Evolutionary conservation across 148 eudicot species (phyloP), one percentile per base, ranked within the genome.

Genomic region (Spergularia marina): DNA sequence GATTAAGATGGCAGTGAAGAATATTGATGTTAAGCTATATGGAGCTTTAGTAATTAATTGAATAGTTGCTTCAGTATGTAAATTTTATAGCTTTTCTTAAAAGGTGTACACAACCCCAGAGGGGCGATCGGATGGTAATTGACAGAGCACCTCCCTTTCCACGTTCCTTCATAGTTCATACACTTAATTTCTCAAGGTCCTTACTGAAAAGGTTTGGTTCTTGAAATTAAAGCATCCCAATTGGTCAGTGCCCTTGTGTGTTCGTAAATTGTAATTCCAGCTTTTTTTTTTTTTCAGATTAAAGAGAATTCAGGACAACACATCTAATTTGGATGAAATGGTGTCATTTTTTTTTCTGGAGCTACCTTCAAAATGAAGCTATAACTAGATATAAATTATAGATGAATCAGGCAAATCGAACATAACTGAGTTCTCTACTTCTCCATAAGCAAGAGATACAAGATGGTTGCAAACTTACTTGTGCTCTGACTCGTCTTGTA

Each of bases 401-500:
- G 44, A 18, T 5, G 12, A 7, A 55, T 23, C 5, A 56, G 68
- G 51, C 18, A 49, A 49, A 56, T 14, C 39, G 14, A 11, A 39
- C 36, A 49, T 6, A 64, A 71, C 49, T 11, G 47, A 56, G 12
- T 54, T 30, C 12, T 13, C 4, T 4, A 57, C 40, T 54, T 30
- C 12, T 13, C 4, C 10, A 57, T 40, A 41, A 72, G 16, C 30
- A 63, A 39, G 36, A 17, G 44, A 6, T 58, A 65, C 66, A 68
- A 30, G 14, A 25, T 13, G 53, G 25, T 51, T 16, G 17, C 63
- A 80, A 18, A 84, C 97, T 90, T 92, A 95, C 98, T 95, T 95
- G 84, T 95, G 98, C 79, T 95, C 98, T 15, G 98, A 95, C 80
- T 95, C 98, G 85, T 95, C 98, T 84, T 95, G 98, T 83, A 95